Base-by-base conservation (phyloP, 2,329 filamentous ascomycete genomes). In the Helotiales sp. region DNA sequence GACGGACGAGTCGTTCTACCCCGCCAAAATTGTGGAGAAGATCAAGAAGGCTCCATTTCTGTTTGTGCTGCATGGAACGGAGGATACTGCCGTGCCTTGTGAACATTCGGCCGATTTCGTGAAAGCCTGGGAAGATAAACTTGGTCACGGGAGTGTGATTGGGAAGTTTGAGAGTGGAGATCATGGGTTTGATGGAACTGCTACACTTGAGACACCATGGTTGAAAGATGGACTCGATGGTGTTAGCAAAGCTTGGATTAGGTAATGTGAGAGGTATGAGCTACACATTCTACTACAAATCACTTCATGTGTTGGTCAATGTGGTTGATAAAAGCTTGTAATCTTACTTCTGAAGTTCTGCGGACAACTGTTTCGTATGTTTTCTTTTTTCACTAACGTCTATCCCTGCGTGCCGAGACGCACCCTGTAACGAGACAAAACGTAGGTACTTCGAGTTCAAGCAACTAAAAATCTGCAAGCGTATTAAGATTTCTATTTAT, bases 21-120 rank as follows among this genome's bases (percentile, higher is more conserved):
- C 67, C 17, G 54, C 45, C 3, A 70, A 34, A 24, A 45, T 71
- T 13, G 28, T 73, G 40, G 67, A 55, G 17, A 73, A 72, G 45
- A 62, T 54, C 3, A 34, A 64, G 30, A 67, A 63, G 40, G 54
- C 64, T 6, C 72, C 72, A 6, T 71, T 61, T 49, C 60, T 70
- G 28, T 68, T 66, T 17, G 6, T 68, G 2, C 43, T 71, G n/a
- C 70, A 74, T 69, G 71, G 72, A 2, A 67, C 20, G 6, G 65
- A 70, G 3, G 72, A 74, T 52, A 63, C 50, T 24, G 70, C 67
- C 43, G 72, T 73, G 7, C 73, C 72, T 2, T 59, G 40, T 34
- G 62, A 66, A 17, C 58, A 71, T 20, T 61, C 55, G 0, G 55
- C 43, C 4, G 60, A 61, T 26, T 74, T 73, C 64, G 60, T 68